Conservation (phyloP, 106 monocot species). For the Phalaenopsis aphrodite region DNA sequence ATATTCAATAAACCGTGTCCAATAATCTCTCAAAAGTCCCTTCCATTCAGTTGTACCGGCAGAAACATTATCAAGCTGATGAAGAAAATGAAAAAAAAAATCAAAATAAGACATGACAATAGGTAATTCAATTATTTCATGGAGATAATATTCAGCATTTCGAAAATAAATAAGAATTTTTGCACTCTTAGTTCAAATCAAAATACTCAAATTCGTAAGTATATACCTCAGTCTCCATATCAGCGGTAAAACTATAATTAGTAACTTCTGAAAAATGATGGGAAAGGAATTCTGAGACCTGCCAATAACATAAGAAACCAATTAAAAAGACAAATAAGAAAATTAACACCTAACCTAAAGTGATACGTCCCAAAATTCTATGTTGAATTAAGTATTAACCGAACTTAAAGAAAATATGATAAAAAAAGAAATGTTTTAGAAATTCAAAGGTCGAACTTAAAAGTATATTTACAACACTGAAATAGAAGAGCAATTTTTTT, state of each 20-base stretch:
- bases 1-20: constrained; percentile 77
- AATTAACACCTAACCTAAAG: constrained; percentile 3
- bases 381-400: background rate
- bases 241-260: constrained; percentile 96
- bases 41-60: constrained; percentile 90
- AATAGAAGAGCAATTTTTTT: background rate
- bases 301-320: background rate
- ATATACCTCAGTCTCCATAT: constrained; percentile 92
- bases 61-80: constrained; percentile 97
- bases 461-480: background rate
- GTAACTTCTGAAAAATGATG: constrained; percentile 90
- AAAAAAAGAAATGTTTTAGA: background rate
- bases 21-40: constrained; percentile 81
- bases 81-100: background rate
- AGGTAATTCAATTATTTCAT: background rate
- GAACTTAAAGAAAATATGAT: background rate
- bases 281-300: constrained; percentile 82
- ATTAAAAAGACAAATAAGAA: background rate
- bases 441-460: background rate
- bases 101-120: background rate
- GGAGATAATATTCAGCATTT: background rate
- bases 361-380: background rate
- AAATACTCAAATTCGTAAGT: background rate
- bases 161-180: background rate
- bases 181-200: background rate